These are phyloP conservation scores for Escovopsis sp. DNA, from an alignment of 2,329 filamentous ascomycete genomes.

Conservation along the genomic window DNA sequence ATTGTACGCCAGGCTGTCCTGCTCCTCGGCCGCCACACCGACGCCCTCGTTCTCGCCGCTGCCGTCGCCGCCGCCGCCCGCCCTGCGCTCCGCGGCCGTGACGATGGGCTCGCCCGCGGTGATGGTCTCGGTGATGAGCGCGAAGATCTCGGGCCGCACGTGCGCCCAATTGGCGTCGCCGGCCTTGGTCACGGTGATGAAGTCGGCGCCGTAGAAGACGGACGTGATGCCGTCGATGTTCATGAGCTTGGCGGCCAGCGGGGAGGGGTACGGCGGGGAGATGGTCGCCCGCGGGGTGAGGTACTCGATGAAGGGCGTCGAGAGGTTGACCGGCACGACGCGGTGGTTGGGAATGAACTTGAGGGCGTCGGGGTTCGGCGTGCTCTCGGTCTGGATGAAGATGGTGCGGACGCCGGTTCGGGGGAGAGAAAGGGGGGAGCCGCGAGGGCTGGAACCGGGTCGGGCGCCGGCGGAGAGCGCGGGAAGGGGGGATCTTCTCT, in stretches of 20 bases:
- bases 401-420: conserved; percentile 49
- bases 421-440: conserved; percentile 7
- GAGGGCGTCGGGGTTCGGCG: conserved; percentile 86
- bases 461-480: conserved; percentile 10
- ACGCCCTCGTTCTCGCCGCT: conserved; percentile 28
- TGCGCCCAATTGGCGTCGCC: conserved; percentile 83
- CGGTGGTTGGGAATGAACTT: conserved; percentile 91
- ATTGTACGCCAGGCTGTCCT: conserved; percentile 63
- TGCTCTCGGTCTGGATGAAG: conserved; percentile 94
- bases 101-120: conserved; percentile 73
- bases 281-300: conserved; percentile 77
- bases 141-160: conserved; percentile 89
- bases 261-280: conserved; percentile 76
- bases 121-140: conserved; percentile 83
- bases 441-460: conserved; percentile 11
- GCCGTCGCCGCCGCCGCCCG: conserved; percentile 34
- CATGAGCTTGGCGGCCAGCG: conserved; percentile 77
- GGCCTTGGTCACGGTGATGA: conserved; percentile 92
- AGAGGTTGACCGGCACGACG: conserved; percentile 60
- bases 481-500: conserved; percentile 8
- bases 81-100: conserved; percentile 47
- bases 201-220: conserved; percentile 87
- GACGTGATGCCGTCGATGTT: conserved; percentile 89
- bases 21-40: conserved; percentile 22
- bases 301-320: conserved; percentile 78